Percentiles rank a stretch among this genome's conserved stretches.
Conservation (phyloP, 1,139 yeast genomes). For the Kodamaea derodonti region DNA sequence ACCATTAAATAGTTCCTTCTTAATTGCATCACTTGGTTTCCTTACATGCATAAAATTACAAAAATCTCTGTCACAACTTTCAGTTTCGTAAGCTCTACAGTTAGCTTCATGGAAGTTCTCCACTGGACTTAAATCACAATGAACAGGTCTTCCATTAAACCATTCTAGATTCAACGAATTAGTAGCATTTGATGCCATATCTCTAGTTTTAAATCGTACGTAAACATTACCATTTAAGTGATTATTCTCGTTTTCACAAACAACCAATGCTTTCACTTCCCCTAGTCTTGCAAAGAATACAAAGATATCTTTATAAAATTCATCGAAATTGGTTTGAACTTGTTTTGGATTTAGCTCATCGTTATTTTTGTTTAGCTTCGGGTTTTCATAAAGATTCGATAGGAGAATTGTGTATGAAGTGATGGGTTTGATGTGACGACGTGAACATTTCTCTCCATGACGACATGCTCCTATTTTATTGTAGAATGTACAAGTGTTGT, state of each 20-base stretch:
- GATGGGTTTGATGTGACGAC: constrained; percentile 71
- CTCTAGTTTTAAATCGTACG: constrained; percentile 52
- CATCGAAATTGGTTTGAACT: constrained; percentile 53
- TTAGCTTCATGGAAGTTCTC: constrained; percentile 66
- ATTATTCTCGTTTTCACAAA: constrained; percentile 80
- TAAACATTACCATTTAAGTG: constrained; percentile 84
- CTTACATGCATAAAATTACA: constrained; percentile 87
- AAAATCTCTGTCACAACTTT: constrained; percentile 65
- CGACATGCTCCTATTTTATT: constrained; percentile 89
- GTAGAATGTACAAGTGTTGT: constrained; percentile 55
- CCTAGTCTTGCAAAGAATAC: constrained; percentile 66
- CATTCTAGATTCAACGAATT: constrained; percentile 69
- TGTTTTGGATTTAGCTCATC: constrained; percentile 32
- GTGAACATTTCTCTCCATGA: constrained; percentile 86
- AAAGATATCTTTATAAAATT: constrained; percentile 71
- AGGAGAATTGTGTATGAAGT: constrained; percentile 64
- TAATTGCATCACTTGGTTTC: constrained; percentile 47
- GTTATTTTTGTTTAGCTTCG: constrained; percentile 40
- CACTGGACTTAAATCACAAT: constrained; percentile 79
- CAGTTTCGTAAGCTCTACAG: constrained; percentile 65
- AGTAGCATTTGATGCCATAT: constrained; percentile 60
- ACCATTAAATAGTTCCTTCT: constrained; percentile 32
- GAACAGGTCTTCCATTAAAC: constrained; percentile 78
- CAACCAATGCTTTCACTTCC: constrained; percentile 59
- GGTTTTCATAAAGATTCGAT: constrained; percentile 68